Percentiles rank a stretch among this genome's conserved stretches.
Conservation (phyloP, 2,329 filamentous ascomycete species). For the Pestalotiopsis sp. region DNA sequence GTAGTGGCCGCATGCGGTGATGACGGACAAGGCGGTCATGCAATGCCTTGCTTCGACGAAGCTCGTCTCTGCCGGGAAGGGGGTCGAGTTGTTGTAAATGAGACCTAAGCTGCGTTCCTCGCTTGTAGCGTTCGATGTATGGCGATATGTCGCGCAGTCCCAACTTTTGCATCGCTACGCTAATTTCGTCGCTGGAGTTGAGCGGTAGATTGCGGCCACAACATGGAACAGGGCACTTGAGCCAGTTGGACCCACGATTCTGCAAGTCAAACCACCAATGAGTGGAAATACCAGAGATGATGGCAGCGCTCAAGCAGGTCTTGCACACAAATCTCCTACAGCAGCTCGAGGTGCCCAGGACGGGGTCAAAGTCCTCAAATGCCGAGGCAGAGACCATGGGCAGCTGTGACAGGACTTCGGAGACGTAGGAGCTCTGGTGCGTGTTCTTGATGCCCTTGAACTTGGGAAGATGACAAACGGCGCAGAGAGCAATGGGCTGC, state of each 20-base stretch:
- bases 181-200: conserved; percentile 11
- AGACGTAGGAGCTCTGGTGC: conserved; percentile 15
- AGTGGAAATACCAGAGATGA: conserved; percentile 13
- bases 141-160: not conserved
- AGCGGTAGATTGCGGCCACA: conserved; percentile 15
- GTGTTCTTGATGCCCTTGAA: conserved; percentile 14
- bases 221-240: conserved; percentile 16
- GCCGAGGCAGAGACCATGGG: conserved; percentile 11
- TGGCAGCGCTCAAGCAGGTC: conserved; percentile 15
- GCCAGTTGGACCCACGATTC: conserved; percentile 10
- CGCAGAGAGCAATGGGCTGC: conserved; percentile 17
- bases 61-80: conserved; percentile 9
- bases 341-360: conserved; percentile 14
- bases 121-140: conserved; percentile 8
- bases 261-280: conserved; percentile 18
- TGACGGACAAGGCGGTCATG: conserved; percentile 16
- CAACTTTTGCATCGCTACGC: conserved; percentile 9
- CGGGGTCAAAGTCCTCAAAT: conserved; percentile 16
- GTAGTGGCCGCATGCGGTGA: conserved; percentile 13
- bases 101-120: conserved; percentile 9
- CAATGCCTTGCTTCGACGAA: conserved; percentile 15
- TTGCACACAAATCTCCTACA: conserved; percentile 18
- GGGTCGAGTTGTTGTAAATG: conserved; percentile 13
- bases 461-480: conserved; percentile 18
- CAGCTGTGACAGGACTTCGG: conserved; percentile 15